A percentile compares a stretch with the other conserved stretches of the same genome.
These are phyloP conservation scores for Penicillium sp. DNA, from an alignment of 2,329 filamentous ascomycete species.

Conservation along the genomic window DNA sequence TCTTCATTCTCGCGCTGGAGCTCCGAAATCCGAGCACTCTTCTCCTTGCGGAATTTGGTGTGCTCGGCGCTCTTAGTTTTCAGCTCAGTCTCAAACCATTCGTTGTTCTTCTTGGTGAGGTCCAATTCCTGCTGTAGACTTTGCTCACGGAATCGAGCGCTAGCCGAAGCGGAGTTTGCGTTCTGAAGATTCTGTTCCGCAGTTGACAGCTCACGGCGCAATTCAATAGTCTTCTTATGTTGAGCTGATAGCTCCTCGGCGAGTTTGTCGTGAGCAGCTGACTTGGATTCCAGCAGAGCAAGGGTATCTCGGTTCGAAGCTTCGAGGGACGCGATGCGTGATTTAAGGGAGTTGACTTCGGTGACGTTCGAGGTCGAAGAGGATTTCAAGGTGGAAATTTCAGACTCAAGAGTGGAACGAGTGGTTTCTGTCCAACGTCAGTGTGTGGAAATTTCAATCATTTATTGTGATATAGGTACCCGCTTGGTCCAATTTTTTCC, in stretches of 20 bases:
- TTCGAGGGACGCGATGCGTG: slow-evolving; percentile 82
- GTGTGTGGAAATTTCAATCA: slow-evolving; percentile 11
- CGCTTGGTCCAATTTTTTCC: slow-evolving; percentile 76
- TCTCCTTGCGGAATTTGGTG: slow-evolving; percentile 89
- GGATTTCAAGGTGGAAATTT: slow-evolving; percentile 74
- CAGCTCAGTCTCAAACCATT: slow-evolving; percentile 89
- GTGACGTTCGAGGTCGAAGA: slow-evolving; percentile 65
- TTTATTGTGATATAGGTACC: slow-evolving; percentile 50
- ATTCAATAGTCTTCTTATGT: slow-evolving; percentile 80
- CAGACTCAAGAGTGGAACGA: slow-evolving; percentile 72
- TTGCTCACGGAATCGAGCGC: slow-evolving; percentile 86
- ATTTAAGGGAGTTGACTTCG: slow-evolving; percentile 69
- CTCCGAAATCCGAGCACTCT: slow-evolving; percentile 81
- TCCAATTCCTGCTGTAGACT: slow-evolving; percentile 87
- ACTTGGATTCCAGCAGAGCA: slow-evolving; percentile 84
- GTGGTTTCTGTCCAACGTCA: slow-evolving; percentile 61
- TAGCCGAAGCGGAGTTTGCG: slow-evolving; percentile 74
- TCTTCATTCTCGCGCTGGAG: slow-evolving; percentile 89
- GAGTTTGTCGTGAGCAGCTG: slow-evolving; percentile 77
- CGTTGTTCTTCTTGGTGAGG: slow-evolving; percentile 80
- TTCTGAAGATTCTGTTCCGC: slow-evolving; percentile 82
- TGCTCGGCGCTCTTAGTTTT: slow-evolving; percentile 86
- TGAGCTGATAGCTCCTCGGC: slow-evolving; percentile 82
- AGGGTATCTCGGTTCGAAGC: slow-evolving; percentile 89
- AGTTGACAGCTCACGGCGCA: slow-evolving; percentile 75